phyloP scores from a whole-genome alignment of 2,329 filamentous ascomycete genomes.

The Chaetomiaceae sp. region DNA sequence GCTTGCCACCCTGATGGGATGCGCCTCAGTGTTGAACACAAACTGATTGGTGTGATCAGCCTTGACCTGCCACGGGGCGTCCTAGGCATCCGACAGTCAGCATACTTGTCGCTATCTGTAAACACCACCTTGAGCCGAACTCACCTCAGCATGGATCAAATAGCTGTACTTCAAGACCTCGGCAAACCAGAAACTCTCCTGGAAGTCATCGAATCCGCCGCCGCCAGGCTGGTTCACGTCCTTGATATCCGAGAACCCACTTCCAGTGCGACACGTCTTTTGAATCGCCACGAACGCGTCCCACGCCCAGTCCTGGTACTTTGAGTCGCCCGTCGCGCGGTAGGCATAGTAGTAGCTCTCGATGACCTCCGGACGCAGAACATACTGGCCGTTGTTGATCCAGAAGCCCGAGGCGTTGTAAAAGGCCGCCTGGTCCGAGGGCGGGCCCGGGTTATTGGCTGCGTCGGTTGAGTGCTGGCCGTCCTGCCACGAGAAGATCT shows the following conservation, averaged over 20 bases:
- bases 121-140: too few species aligned
- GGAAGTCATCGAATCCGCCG: slow-evolving; percentile 59
- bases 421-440: slow-evolving; percentile 47
- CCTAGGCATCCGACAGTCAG: slow-evolving; percentile 29
- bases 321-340: slow-evolving; percentile 65
- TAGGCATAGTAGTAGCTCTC: slow-evolving; percentile 86
- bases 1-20: slow-evolving; percentile 32
- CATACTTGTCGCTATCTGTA: not conserved
- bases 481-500: slow-evolving; percentile 59
- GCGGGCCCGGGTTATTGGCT: slow-evolving; percentile 36
- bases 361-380: slow-evolving; percentile 72
- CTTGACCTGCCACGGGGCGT: slow-evolving; percentile 48
- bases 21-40: slow-evolving; percentile 47
- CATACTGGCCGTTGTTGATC: slow-evolving; percentile 54
- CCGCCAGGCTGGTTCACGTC: slow-evolving; percentile 61
- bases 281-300: slow-evolving; percentile 66
- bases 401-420: slow-evolving; percentile 67
- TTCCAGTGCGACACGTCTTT: slow-evolving; percentile 53
- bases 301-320: slow-evolving; percentile 83
- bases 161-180: slow-evolving; percentile 84
- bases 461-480: slow-evolving; percentile 30
- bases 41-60: slow-evolving; percentile 40
- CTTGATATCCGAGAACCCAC: slow-evolving; percentile 59
- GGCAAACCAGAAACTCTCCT: slow-evolving; percentile 85
- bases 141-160: slow-evolving; percentile 54